These are phyloP conservation scores for Amyloporia xantha DNA, from an alignment of 768 basidiomycete species.

Conservation along the genomic window DNA sequence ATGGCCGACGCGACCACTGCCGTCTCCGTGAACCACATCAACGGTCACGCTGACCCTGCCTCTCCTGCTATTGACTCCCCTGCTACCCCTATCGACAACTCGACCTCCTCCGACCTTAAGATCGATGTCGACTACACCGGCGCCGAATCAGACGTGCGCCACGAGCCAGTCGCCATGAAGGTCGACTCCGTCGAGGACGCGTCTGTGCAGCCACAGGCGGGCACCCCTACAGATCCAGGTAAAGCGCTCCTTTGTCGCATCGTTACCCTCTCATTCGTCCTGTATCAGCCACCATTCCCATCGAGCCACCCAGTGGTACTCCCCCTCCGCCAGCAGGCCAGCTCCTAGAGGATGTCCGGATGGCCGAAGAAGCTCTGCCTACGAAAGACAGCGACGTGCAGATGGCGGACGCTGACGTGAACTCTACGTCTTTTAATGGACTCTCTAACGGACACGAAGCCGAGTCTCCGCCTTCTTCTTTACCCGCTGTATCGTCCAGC, in stretches of 20 bases:
- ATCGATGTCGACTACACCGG: conserved; percentile 56
- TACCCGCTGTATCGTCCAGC: conserved; percentile 25
- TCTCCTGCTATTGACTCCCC: conserved; percentile 43
- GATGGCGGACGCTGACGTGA: conserved; percentile 21
- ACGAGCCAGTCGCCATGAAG: conserved; percentile 51
- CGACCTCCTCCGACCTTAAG: conserved; percentile 47
- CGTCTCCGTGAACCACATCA: conserved; percentile 16
- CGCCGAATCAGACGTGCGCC: conserved; percentile 62
- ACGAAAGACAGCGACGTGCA: conserved; percentile 12
- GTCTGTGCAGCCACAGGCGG: conserved; percentile 39
- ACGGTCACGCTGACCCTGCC: conserved; percentile 25
- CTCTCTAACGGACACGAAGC: conserved; percentile 21
- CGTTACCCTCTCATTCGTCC: conserved; percentile 15
- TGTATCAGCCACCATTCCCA: conserved; percentile 35
- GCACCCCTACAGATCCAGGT: conserved; percentile 47
- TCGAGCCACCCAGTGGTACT: conserved; percentile 40
- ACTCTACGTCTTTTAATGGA: conserved; percentile 16
- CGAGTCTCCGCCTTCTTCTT: conserved; percentile 20
- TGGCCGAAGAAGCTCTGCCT: conserved; percentile 37
- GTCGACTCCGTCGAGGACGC: conserved; percentile 35
- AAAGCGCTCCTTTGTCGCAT: conserved; percentile 19
- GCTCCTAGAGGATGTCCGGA: conserved; percentile 48
- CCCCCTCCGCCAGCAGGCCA: conserved; percentile 40
- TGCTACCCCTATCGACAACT: conserved; percentile 51
- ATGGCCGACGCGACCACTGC: conserved; percentile 50